These are phyloP conservation scores for Citrus cavaleriei DNA, from an alignment of 345 rosid species.

Conservation along the genomic window DNA sequence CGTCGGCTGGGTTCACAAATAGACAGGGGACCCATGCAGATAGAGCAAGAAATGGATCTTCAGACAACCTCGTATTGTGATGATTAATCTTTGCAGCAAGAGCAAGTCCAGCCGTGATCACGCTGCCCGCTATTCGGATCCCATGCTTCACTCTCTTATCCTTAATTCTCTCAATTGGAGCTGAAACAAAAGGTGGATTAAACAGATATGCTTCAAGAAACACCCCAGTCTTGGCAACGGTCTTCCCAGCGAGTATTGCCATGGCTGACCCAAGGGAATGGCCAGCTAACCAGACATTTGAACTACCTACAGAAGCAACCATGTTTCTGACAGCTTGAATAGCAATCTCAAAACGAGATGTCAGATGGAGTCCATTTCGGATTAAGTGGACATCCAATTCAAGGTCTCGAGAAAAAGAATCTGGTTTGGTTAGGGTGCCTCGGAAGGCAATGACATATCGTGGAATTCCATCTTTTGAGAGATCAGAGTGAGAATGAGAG, in stretches of 20 bases:
- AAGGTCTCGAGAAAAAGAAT: constrained; percentile 62
- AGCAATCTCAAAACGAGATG: constrained; percentile 74
- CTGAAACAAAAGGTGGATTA: constrained; percentile 79
- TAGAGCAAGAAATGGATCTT: constrained; percentile 47
- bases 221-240: constrained; percentile 54
- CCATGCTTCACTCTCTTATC: constrained; percentile 62
- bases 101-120: constrained; percentile 84
- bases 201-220: constrained; percentile 66
- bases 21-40: constrained; percentile 66
- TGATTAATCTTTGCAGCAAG: constrained; percentile 45
- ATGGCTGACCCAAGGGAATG: constrained; percentile 90
- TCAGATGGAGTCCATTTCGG: constrained; percentile 59
- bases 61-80: constrained; percentile 30
- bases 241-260: constrained; percentile 77
- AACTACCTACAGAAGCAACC: constrained; percentile 60
- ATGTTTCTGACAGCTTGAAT: constrained; percentile 67
- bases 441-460: constrained; percentile 71
- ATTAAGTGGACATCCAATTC: constrained; percentile 60
- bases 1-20: constrained; percentile 62
- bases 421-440: constrained; percentile 73
- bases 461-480: constrained; percentile 41
- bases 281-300: constrained; percentile 87
- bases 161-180: constrained; percentile 70
- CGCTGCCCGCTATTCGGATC: constrained; percentile 61
- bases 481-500: constrained; percentile 20